A percentile compares a stretch with the other conserved stretches of the same genome.
Conservation (phyloP, 192 early-diverging fungal species). For the Haplosporangium gracile region DNA sequence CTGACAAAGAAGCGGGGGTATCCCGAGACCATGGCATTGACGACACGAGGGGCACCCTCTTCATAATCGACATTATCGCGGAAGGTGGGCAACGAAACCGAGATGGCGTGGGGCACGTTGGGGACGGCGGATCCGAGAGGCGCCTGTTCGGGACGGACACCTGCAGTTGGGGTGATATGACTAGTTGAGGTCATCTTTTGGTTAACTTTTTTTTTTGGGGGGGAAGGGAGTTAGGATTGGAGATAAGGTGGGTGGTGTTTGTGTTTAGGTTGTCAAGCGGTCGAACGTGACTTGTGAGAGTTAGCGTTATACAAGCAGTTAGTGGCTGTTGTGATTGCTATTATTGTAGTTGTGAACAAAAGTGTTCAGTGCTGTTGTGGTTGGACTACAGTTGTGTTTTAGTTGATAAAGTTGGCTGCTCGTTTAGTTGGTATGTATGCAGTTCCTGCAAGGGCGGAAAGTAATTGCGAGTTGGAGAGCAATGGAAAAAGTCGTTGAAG, state of each 20-base stretch:
- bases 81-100: constrained; percentile 93
- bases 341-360: background rate
- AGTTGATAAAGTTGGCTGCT: background rate
- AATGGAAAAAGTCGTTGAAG: background rate
- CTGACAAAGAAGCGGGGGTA: constrained; percentile 97
- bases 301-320: background rate
- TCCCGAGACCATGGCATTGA: constrained; percentile 80
- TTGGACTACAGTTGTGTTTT: background rate
- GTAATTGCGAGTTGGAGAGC: background rate
- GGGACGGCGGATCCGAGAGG: constrained; percentile 81
- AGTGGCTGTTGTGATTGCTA: background rate
- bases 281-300: background rate
- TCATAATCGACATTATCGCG: constrained; percentile 93
- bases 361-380: background rate
- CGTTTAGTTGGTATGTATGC: background rate
- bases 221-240: background rate
- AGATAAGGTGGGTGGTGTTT: background rate
- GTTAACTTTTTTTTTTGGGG: background rate
- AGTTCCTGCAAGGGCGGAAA: background rate
- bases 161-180: constrained; percentile 42
- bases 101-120: constrained; percentile 86
- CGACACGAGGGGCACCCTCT: constrained; percentile 81
- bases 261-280: background rate
- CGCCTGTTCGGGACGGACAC: constrained; percentile 43
- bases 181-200: constrained; percentile 12